Conservation (phyloP, 768 basidiomycete genomes). For the Antrodiella citrinella region DNA sequence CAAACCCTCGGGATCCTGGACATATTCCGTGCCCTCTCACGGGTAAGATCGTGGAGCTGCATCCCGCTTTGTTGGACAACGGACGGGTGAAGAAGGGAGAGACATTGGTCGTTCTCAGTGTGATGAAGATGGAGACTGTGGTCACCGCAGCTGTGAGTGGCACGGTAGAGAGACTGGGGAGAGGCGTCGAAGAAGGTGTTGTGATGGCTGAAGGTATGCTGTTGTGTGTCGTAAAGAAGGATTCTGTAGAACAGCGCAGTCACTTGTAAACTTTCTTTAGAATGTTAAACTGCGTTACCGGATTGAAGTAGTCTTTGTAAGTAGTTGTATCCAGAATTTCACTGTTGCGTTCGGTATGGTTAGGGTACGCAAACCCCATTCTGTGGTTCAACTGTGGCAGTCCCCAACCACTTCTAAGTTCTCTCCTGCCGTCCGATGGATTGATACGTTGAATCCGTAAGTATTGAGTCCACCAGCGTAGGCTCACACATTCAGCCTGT, state of each 20-base stretch:
- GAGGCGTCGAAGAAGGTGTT: conserved; percentile 8
- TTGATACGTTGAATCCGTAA: too few relatives aligned
- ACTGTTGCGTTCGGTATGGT: too few relatives aligned
- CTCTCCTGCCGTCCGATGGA: too few relatives aligned
- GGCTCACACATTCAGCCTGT: too few relatives aligned
- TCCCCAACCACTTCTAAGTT: too few relatives aligned
- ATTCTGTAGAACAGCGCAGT: neutral
- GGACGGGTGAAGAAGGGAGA: conserved; percentile 3
- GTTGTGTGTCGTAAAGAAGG: conserved; percentile 5
- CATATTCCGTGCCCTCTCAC: conserved; percentile 10
- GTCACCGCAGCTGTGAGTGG: conserved; percentile 6
- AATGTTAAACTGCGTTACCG: too few relatives aligned
- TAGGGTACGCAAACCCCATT: too few relatives aligned
- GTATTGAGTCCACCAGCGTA: too few relatives aligned
- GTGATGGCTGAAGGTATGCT: conserved; percentile 8
- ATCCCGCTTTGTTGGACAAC: conserved; percentile 4
- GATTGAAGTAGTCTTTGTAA: too few relatives aligned
- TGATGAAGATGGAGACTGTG: conserved; percentile 15
- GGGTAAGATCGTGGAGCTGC: conserved; percentile 13
- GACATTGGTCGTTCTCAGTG: conserved; percentile 6
- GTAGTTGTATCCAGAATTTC: too few relatives aligned
- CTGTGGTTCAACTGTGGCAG: too few relatives aligned
- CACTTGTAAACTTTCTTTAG: too few relatives aligned
- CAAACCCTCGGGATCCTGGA: conserved; percentile 5
- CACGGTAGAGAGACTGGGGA: conserved; percentile 4